Evolutionary conservation across 83 land plant species (phyloP).

Genomic region (Picea abies): DNA sequence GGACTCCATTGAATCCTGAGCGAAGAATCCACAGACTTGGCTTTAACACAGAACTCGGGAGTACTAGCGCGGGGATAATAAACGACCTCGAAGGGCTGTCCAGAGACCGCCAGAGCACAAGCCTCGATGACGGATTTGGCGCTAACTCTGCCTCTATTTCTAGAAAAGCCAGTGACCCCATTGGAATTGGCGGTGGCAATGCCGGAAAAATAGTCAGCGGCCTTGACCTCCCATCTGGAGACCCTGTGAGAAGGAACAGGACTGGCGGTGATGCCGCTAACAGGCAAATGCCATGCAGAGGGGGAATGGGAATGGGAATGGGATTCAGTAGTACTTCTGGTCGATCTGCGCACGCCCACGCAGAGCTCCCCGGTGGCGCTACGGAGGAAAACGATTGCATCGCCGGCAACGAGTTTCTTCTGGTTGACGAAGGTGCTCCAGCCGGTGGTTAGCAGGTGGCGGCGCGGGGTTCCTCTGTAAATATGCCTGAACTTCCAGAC

Average conservation of each 20-base stretch:
- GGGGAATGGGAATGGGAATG: constrained; percentile 12
- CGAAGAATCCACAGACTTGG: constrained; percentile 60
- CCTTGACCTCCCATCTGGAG: neutral
- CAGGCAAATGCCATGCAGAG: constrained; percentile 37
- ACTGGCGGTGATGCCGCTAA: neutral
- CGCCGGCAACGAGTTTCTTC: constrained; percentile 77
- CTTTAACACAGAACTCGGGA: constrained; percentile 88
- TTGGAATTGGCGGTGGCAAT: neutral
- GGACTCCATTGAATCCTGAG: constrained; percentile 70
- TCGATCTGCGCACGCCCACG: constrained; percentile 61
- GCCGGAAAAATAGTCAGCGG: neutral
- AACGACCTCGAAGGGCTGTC: constrained; percentile 83
- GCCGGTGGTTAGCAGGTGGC: constrained; percentile 74
- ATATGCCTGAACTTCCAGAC: constrained; percentile 69
- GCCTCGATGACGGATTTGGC: constrained; percentile 80
- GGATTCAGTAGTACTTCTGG: constrained; percentile 25
- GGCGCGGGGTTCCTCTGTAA: constrained; percentile 70
- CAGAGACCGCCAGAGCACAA: constrained; percentile 58
- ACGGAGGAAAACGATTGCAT: constrained; percentile 59
- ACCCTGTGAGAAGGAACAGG: neutral
- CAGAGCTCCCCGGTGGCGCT: constrained; percentile 50
- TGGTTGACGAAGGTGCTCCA: constrained; percentile 72
- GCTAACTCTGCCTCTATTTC: constrained; percentile 59
- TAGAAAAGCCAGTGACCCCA: constrained; percentile 23
- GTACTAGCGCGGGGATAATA: constrained; percentile 88